These are phyloP conservation scores for Triticum urartu DNA, from an alignment of 176 grass and related monocot species.

Conservation along the genomic window DNA sequence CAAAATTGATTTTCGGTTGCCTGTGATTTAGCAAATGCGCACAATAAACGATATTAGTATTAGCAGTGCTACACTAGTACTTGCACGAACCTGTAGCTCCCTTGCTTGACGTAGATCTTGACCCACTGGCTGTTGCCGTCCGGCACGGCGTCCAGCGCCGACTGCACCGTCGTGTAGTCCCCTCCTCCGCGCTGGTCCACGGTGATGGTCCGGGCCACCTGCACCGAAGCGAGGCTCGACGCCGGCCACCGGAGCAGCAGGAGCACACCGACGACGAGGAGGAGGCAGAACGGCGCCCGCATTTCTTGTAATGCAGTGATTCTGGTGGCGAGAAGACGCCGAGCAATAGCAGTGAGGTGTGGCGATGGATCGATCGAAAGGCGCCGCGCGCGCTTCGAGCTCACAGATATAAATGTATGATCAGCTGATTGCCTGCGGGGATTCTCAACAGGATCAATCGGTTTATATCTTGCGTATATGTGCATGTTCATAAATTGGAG, in stretches of 20 bases:
- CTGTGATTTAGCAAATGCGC: too few relatives aligned
- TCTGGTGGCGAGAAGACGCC: neutral
- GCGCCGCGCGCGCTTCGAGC: neutral
- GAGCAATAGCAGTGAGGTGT: neutral
- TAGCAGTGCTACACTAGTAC: neutral
- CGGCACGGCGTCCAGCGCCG: conserved; percentile 43
- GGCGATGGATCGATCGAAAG: neutral
- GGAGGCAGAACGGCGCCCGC: neutral
- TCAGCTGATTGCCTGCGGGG: neutral
- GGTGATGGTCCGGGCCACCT: conserved; percentile 24
- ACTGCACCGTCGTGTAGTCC: conserved; percentile 49
- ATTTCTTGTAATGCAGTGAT: neutral
- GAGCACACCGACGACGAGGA: neutral
- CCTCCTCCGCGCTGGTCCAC: conserved; percentile 25
- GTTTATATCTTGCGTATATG: too few relatives aligned
- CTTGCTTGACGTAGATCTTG: conserved; percentile 38
- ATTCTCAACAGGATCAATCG: neutral
- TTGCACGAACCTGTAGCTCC: conserved; percentile 44
- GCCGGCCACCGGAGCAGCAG: neutral
- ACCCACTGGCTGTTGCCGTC: conserved; percentile 53
- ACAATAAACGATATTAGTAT: neutral
- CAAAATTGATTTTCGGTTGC: too few relatives aligned
- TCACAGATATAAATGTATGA: neutral
- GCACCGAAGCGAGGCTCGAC: neutral
- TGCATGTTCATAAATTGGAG: too few relatives aligned